Conservation (phyloP, 345 rosid species). For the Viola odorata region DNA sequence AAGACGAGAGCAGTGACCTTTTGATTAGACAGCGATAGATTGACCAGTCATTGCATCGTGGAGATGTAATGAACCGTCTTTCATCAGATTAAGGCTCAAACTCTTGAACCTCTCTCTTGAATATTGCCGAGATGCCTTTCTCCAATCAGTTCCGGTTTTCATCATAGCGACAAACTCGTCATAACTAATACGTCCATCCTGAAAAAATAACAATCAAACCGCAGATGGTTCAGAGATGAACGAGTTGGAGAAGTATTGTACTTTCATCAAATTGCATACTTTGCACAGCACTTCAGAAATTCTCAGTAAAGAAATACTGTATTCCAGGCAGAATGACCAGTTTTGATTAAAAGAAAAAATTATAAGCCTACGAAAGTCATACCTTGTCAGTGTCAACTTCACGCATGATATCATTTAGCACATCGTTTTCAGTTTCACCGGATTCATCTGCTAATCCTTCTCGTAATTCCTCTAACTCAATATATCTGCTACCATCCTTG, state of each 20-base stretch:
- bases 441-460: slow-evolving; percentile 71
- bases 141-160: slow-evolving; percentile 99
- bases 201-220: slow-evolving; percentile 8
- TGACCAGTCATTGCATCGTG: slow-evolving; percentile 82
- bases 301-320: too few relatives aligned
- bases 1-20: not conserved
- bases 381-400: slow-evolving; percentile 99
- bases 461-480: slow-evolving; percentile 70
- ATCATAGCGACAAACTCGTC: slow-evolving; percentile 95
- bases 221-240: not conserved
- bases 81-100: slow-evolving; percentile 87
- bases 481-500: slow-evolving; percentile 70
- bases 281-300: too few relatives aligned
- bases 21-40: slow-evolving; percentile 50
- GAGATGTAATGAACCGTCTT: slow-evolving; percentile 90
- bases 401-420: slow-evolving; percentile 74
- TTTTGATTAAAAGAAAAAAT: too few relatives aligned
- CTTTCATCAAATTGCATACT: too few relatives aligned
- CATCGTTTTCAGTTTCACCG: slow-evolving; percentile 60
- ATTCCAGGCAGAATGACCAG: too few relatives aligned
- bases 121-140: slow-evolving; percentile 96
- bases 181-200: slow-evolving; percentile 87
- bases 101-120: slow-evolving; percentile 98
- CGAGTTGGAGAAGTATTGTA: not conserved
- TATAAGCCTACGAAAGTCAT: not conserved